Evolutionary conservation across 441 rosid species (phyloP).

Genomic region (Erodium moschatum): DNA sequence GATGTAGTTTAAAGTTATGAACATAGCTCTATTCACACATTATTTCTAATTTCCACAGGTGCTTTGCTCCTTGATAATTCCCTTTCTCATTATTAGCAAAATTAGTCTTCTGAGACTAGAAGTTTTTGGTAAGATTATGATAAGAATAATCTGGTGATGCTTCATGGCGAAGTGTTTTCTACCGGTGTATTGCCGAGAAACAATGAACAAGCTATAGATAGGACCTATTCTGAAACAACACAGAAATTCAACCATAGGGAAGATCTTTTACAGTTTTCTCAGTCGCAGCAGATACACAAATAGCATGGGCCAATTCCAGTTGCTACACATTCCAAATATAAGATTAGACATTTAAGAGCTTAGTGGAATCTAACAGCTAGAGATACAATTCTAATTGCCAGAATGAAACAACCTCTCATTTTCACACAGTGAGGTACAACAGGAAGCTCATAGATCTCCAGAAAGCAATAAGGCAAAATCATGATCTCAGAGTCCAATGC

Average conservation of each 20-base stretch:
- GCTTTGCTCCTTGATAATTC: not conserved
- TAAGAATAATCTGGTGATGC: not conserved
- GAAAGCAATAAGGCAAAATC: not conserved
- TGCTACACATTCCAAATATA: not conserved
- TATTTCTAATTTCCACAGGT: not conserved
- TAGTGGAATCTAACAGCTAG: not conserved
- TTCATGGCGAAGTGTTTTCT: not conserved
- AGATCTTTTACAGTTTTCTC: not conserved
- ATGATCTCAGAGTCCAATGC: not conserved
- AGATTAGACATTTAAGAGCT: not conserved
- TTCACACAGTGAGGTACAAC: not conserved
- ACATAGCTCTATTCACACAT: not conserved
- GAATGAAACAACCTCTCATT: not conserved
- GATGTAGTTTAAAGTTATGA: not conserved
- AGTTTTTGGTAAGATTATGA: not conserved
- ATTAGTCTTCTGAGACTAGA: not conserved
- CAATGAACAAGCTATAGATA: not conserved
- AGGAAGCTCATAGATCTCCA: not conserved
- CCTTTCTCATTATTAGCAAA: not conserved
- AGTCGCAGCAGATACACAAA: not conserved
- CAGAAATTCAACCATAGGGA: not conserved
- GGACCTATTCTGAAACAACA: not conserved
- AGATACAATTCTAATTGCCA: not conserved
- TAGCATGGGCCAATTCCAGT: not conserved
- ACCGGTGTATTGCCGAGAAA: too few species aligned